Base-by-base conservation (phyloP, 257 asterid genomes). In the Petunia secreta region DNA sequence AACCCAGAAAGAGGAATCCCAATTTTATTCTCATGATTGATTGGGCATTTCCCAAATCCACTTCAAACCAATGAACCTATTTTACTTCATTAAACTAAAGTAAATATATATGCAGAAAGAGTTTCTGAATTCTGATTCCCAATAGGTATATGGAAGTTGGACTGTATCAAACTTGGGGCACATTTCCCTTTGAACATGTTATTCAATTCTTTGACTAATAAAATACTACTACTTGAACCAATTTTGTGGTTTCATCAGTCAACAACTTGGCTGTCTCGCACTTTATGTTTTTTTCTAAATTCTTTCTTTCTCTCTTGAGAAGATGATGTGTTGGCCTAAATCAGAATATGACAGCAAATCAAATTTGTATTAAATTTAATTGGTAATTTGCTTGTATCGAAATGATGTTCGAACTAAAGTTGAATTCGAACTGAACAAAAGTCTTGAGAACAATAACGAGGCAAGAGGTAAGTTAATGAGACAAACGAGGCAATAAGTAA, bases 1-100 rank as follows among this genome's bases (percentile, higher is more conserved):
- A 71, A 71, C 77, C 77, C 13, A 71, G 41, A 71, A 69, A 71
- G 77, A 69, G 77, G 77, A 71, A 69, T 69, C 77, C 59, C 58
- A 46, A 71, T 48, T 71, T 71, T 71, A 71, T 71, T 71, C 77
- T 71, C 77, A 71, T 71, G 44, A 71, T 71, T 71, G 34, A 71
- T 71, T 71, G 60, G 44, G 11, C 44, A 48, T 71, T 71, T 48
- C 60, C 44, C 57, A 71, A 48, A 71, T 71, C 48, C 77, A 71
- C 16, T 71, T 71, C 50, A 71, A 71, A 71, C 77, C 77, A 71
- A 71, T 48, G 60, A 65, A 39, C 36, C 73, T 65, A 65, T 65
- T 39, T 64, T 38, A 4, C 34, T 64, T 13, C 25, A 64, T 64
- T 64, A 38, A 63, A 11, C 37, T 4, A 13, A 55, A 13, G 2